Base-by-base conservation (phyloP, 768 basidiomycete genomes). In the Boletus huronensis region DNA sequence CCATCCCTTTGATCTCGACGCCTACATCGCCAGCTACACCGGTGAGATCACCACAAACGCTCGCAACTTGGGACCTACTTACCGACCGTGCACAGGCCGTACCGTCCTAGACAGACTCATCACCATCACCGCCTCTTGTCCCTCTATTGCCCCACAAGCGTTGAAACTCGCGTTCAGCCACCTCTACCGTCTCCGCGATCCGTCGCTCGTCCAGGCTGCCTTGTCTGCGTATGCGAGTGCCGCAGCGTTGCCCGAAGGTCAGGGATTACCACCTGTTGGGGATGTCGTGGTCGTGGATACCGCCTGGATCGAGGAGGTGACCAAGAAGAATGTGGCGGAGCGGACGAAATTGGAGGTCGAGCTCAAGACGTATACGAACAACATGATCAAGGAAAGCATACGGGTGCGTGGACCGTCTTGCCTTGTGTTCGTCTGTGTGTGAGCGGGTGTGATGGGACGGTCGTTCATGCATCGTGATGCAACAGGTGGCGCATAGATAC, bases 321-420 rank as follows among this genome's bases (percentile, higher is more conserved):
- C 76, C 40, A 76, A 80, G 56, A 83, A 79, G 70, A 92, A 89
- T 63, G 74, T 77, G 57, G 80, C 81, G n/a, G 92, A 95, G 66
- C 78, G 77, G 54, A 81, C 80, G n/a, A 91, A 88, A 69, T 75
- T 97, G 54, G 95, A 97, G 74, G 88, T 94, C 6, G 96, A 98
- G 69, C 76, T 98, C 66, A 95, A 93, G 81, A 91, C 88, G 11
- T 98, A 98, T 66, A 80, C 85, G 59, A 94, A 90, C 63, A 98
- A 97, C 69, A 88, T 98, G 86, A 97, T 98, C 78, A 98, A 97
- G 73, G 96, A 98, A 79, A 94, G 91, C 78, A 95, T 97, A 62
- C 78, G 96, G 64, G 93, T 96, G 68, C 66, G 80, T 75, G 7
- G 2, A 16, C 3, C 1, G 5, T 2, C 8, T 3, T 25, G 29